Conservation (phyloP, 2,329 filamentous ascomycete species). For the Trichoderma asperellum region DNA sequence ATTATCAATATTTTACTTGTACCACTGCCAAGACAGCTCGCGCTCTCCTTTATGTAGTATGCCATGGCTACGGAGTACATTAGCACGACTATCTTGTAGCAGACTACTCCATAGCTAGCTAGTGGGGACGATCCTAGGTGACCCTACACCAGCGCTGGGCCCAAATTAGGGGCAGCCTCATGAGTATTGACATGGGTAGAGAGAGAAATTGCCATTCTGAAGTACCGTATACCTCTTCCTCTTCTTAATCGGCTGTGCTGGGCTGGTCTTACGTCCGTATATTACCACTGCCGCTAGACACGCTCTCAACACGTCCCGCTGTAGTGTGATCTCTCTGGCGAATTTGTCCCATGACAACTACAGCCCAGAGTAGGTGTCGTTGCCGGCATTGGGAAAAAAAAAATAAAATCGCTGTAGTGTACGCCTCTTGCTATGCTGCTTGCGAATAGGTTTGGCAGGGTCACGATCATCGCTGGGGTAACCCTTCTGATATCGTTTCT, state of each 20-base stretch:
- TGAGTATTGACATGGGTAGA: neutral
- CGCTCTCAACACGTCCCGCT: constrained; percentile 15
- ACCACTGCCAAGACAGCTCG: neutral
- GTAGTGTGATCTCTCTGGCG: neutral
- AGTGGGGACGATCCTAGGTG: constrained; percentile 13
- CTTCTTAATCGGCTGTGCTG: neutral
- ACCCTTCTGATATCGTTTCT: constrained; percentile 23
- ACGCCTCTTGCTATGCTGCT: constrained; percentile 19
- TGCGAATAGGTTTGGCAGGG: constrained; percentile 22
- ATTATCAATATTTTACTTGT: constrained; percentile 13
- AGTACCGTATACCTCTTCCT: constrained; percentile 11
- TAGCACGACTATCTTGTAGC: constrained; percentile 9
- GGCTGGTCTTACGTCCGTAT: neutral
- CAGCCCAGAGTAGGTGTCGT: constrained; percentile 1
- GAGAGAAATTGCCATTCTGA: neutral
- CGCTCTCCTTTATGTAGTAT: constrained; percentile 4
- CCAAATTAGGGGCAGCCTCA: constrained; percentile 18
- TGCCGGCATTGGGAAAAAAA: constrained; percentile 2
- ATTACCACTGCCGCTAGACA: neutral
- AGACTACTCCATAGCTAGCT: constrained; percentile 1
- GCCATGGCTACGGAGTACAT: neutral
- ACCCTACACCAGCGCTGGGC: constrained; percentile 2
- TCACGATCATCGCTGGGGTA: constrained; percentile 17
- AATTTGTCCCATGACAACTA: constrained; percentile 21
- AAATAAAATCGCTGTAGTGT: neutral